phyloP scores from a whole-genome alignment of 129 eudicot genomes.

The Glebionis coronaria region DNA sequence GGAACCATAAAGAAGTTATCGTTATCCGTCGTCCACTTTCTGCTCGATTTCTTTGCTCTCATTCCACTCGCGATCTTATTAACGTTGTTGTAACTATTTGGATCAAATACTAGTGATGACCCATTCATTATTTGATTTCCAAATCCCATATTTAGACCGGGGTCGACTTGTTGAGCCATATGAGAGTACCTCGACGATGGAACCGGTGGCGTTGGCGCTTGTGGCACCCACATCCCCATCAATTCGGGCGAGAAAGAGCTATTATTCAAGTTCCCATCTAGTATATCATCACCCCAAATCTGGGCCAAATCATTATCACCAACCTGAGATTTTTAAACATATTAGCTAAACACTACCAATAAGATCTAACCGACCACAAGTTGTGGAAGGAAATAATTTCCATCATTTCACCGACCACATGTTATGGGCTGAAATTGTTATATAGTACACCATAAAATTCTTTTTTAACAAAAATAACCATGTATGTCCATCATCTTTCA shows the following conservation, averaged over 20 bases:
- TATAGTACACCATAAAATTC: too few species aligned
- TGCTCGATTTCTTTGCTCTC: constrained; percentile 27
- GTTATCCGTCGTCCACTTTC: constrained; percentile 34
- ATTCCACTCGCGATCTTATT: constrained; percentile 6
- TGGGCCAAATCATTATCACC: constrained; percentile 38
- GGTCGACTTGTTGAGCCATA: constrained; percentile 17
- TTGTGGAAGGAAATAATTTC: too few species aligned
- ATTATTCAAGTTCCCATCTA: constrained; percentile 29
- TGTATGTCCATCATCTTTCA: too few species aligned
- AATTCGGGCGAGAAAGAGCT: constrained; percentile 33
- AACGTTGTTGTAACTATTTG: not conserved
- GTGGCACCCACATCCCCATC: constrained; percentile 69
- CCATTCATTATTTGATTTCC: constrained; percentile 35
- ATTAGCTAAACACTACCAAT: too few species aligned
- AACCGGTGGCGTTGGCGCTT: constrained; percentile 33
- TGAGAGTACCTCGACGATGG: constrained; percentile 1
- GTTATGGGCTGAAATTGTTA: too few species aligned
- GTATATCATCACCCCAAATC: constrained; percentile 57
- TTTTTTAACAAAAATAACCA: too few species aligned
- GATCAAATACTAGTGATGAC: constrained; percentile 15
- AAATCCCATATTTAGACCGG: constrained; percentile 29
- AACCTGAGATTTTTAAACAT: too few species aligned
- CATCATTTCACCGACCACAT: too few species aligned
- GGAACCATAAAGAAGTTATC: constrained; percentile 72
- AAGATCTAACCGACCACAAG: too few species aligned